Evolutionary conservation across 2,329 filamentous ascomycete genomes (phyloP).

Genomic region (Didymellaceae sp.): DNA sequence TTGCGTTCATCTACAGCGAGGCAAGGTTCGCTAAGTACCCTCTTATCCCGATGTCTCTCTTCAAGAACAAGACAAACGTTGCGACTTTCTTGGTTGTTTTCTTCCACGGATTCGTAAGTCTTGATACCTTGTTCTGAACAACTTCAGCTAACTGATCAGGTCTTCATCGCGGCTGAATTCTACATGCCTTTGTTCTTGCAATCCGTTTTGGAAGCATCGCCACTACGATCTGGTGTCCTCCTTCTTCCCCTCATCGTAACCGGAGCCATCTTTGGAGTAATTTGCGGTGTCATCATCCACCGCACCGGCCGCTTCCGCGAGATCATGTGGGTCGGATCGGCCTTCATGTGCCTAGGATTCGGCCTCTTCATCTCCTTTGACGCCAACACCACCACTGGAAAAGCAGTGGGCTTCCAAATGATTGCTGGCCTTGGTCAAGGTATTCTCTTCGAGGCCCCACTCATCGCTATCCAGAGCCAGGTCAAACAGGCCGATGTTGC

Average conservation of each 20-base stretch:
- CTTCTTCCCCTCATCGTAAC: constrained; percentile 64
- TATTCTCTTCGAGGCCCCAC: constrained; percentile 61
- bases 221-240: constrained; percentile 66
- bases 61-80: constrained; percentile 62
- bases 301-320: constrained; percentile 53
- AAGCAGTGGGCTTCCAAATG: constrained; percentile 58
- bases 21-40: constrained; percentile 69
- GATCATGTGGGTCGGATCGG: constrained; percentile 45
- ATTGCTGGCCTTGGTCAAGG: constrained; percentile 60
- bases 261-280: constrained; percentile 54
- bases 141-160: constrained; percentile 15
- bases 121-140: background rate
- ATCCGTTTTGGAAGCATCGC: constrained; percentile 66
- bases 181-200: constrained; percentile 79
- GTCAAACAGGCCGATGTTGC: constrained; percentile 59
- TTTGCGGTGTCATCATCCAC: constrained; percentile 56
- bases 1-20: constrained; percentile 67
- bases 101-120: constrained; percentile 55
- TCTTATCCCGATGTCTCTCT: constrained; percentile 71
- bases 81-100: constrained; percentile 62
- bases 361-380: constrained; percentile 46
- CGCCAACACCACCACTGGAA: constrained; percentile 32
- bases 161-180: constrained; percentile 65
- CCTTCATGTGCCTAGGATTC: constrained; percentile 42
- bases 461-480: constrained; percentile 63